Base-by-base conservation (phyloP, 306 rosid species). In the Arachis hypogaea region DNA sequence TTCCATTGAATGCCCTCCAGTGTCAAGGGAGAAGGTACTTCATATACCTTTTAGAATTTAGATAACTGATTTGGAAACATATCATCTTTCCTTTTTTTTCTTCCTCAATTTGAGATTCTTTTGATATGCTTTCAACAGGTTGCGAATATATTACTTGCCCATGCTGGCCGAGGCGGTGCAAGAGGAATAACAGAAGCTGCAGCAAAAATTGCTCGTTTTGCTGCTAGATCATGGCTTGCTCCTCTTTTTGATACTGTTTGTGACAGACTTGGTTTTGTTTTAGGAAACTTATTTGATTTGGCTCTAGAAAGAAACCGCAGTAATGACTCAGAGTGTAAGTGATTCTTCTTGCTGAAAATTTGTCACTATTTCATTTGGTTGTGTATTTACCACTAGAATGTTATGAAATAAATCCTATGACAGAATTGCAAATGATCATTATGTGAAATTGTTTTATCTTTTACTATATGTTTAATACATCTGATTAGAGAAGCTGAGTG, bases 191-290 rank as follows among this genome's bases (percentile, higher is more conserved):
- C 91, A 46, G 96, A 89, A 79, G 99, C 99, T 60, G 95, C 99
- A n/a, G 99, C 99, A 51, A 97, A 94, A 83, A 92, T 92, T 84
- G 99, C 97, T 46, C 95, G 97, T 64, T 89, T 97, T 59, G 97
- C 96, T 43, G 99, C 99, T 57, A 86, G 86, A 61, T 89, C 99
- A 62, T 94, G 99, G 99, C 97, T 92, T 83, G 88, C 95, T 74
- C 97, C 99, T 78, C 97, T 94, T 86, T 87, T 91, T 79, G 97
- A 94, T 78, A 85, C 96, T 63, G 97, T 97, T 70, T 94, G 97
- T 69, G 99, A 94, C 54, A 86, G 96, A 51, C 99, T 94, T 77
- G 91, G 95, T 69, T 94, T 86, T 85, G 99, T 92, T 58, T 83
- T 94, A 78, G 86, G 85, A 77, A 88, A 83, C 80, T 92, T 94